Base-by-base conservation (phyloP, 2,329 filamentous ascomycete genomes). In the Colletotrichum trifolii region DNA sequence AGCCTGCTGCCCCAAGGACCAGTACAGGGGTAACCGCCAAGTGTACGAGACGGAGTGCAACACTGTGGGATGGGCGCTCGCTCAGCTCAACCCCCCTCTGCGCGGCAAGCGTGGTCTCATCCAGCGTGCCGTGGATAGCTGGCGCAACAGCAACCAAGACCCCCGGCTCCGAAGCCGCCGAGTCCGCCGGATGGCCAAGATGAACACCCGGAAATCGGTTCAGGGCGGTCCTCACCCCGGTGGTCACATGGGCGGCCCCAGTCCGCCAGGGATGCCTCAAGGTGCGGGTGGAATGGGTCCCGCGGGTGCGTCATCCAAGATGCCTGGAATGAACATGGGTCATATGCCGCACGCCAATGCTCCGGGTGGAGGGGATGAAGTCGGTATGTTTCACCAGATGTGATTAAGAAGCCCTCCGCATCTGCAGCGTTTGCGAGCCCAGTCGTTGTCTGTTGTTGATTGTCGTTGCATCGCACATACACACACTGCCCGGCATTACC, bases 1-100 rank as follows among this genome's bases (percentile, higher is more conserved):
- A 66, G 96, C 96, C 4, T 97, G 94, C 83, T 97, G 94, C 78
- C 88, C 89, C 70, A 98, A 98, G 79, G 95, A 98, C 64, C 91
- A 97, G 76, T 99, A 99, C 83, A 91, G 94, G 66, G 96, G 96
- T 67, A 99, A 99, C 77, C 91, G 96, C 13, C 82, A 97, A 70
- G 92, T 96, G 71, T 99, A 99, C 78, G 96, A 99, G 82, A 97
- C 93, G 13, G 96, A 99, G 81, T 99, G 96, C 85, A 99, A 99
- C 80, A 93, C 94, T 0, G 96, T 99, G n/a, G 96, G 96, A n/a
- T 99, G 96, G 96, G 95, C 95, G 11, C 81, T 99, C 70, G 96
- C 96, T 2, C 91, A 98, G 74, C 82, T 99, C 58, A 99, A 99
- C 77, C 90, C 94, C 8, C 91, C 92, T 63, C 85, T 98, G 65